Conservation (phyloP, 78 protist species). For the slime mould (Dictyostelium discoideum) region DNA sequence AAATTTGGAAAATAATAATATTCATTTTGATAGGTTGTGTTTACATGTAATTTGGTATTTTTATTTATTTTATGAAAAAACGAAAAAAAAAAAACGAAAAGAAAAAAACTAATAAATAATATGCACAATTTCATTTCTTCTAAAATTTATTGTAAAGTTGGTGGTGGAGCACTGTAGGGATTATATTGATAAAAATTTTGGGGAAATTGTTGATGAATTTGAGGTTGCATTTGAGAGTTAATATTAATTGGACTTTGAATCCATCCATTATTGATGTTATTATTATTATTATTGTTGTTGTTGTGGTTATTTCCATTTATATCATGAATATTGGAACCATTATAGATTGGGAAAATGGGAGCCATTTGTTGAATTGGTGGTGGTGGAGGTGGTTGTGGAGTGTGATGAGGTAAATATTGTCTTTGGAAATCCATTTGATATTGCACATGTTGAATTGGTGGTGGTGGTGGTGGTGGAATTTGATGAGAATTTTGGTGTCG, state of each 20-base stretch:
- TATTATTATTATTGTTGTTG: not conserved
- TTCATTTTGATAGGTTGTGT: not conserved
- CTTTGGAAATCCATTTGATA: constrained; percentile 23
- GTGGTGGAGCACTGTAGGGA: not conserved
- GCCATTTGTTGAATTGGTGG: not conserved
- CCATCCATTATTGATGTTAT: not conserved
- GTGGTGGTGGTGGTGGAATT: no score
- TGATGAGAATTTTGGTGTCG: not conserved
- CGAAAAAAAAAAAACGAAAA: not conserved
- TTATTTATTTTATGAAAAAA: not conserved
- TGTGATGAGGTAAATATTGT: not conserved
- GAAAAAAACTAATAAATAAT: not conserved
- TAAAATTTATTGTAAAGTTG: not conserved
- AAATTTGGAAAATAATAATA: not conserved
- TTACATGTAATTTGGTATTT: not conserved
- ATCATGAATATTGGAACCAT: not conserved
- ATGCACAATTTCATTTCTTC: not conserved
- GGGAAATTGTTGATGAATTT: not conserved
- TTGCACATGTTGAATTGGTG: not conserved
- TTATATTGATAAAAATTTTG: constrained; percentile 2
- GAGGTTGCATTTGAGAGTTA: not conserved
- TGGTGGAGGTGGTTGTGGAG: not conserved
- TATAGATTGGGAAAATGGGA: not conserved
- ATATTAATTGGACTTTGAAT: not conserved
- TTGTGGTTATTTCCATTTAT: not conserved